Evolutionary conservation across 1,284 basidiomycete species (phyloP).

Genomic region (Grifola frondosa): DNA sequence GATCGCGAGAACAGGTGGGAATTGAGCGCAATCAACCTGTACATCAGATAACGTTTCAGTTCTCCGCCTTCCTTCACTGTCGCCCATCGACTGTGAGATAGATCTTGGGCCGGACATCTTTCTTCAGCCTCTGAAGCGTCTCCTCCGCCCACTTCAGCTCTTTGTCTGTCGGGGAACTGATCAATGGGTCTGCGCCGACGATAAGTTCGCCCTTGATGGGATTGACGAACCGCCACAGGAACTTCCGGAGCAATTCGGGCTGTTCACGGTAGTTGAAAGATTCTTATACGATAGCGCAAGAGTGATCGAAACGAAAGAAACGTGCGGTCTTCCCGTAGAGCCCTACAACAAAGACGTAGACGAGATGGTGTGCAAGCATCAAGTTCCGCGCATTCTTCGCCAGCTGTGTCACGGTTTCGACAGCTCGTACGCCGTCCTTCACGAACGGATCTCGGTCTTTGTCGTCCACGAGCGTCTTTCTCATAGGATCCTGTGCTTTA

Average conservation of each 20-base stretch:
- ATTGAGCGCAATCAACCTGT: conserved; percentile 8
- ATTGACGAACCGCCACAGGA: conserved; percentile 18
- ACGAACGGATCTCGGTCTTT: conserved; percentile 6
- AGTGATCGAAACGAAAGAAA: conserved; percentile 17
- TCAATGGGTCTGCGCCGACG: conserved; percentile 13
- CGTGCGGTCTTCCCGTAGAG: conserved; percentile 17
- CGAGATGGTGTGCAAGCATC: conserved; percentile 14
- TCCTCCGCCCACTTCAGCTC: background rate
- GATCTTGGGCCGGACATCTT: conserved; percentile 3
- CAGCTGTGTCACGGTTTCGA: conserved; percentile 7
- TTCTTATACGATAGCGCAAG: conserved; percentile 7
- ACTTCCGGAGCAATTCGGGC: conserved; percentile 5
- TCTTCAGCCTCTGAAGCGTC: background rate
- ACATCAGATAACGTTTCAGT: conserved; percentile 3
- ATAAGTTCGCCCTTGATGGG: conserved; percentile 5
- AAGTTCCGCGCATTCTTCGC: conserved; percentile 12
- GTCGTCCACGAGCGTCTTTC: background rate
- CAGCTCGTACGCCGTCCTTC: background rate
- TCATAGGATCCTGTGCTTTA: conserved; percentile 2
- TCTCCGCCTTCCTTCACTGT: background rate
- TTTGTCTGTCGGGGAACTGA: conserved; percentile 2
- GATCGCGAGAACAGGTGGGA: conserved; percentile 13
- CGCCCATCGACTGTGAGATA: no score
- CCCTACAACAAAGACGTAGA: conserved; percentile 12
- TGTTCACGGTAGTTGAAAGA: conserved; percentile 1